Evolutionary conservation across 306 rosid species (phyloP).

Genomic region (Urtica urens): DNA sequence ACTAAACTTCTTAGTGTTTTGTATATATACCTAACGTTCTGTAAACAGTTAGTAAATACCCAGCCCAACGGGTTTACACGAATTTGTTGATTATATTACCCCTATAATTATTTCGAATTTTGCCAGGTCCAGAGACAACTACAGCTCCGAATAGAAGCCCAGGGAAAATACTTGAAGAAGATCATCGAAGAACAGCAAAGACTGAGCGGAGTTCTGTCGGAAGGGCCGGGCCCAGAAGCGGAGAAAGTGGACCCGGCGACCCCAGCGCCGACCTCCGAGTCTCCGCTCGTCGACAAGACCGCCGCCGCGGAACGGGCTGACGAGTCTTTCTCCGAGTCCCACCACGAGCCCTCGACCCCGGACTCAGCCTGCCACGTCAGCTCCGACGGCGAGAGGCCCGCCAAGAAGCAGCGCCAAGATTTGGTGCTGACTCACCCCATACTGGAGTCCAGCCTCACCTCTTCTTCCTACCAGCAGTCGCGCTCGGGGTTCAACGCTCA

Average conservation of each 20-base stretch:
- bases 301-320: slow-evolving; percentile 54
- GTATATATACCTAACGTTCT: too few relatives aligned
- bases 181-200: slow-evolving; percentile 96
- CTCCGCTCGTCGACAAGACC: slow-evolving; percentile 50
- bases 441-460: slow-evolving; percentile 72
- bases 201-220: slow-evolving; percentile 71
- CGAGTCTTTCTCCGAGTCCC: slow-evolving; percentile 80
- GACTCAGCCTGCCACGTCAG: slow-evolving; percentile 69
- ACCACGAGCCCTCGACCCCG: slow-evolving; percentile 71
- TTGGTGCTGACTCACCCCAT: slow-evolving; percentile 67
- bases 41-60: too few relatives aligned
- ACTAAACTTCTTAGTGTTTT: too few relatives aligned
- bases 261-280: slow-evolving; percentile 69
- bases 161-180: slow-evolving; percentile 92
- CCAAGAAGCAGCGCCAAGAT: slow-evolving; percentile 56
- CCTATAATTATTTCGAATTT: too few relatives aligned
- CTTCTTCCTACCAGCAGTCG: slow-evolving; percentile 48
- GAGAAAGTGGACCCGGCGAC: slow-evolving; percentile 86
- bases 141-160: slow-evolving; percentile 90
- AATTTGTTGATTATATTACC: too few relatives aligned
- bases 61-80: too few relatives aligned
- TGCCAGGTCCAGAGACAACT: slow-evolving; percentile 99
- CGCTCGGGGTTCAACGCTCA: slow-evolving; percentile 31
- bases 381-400: slow-evolving; percentile 56
- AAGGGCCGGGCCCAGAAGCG: slow-evolving; percentile 48